Conservation (phyloP, 2,329 filamentous ascomycete genomes). For the Atkinsonella texensis region DNA sequence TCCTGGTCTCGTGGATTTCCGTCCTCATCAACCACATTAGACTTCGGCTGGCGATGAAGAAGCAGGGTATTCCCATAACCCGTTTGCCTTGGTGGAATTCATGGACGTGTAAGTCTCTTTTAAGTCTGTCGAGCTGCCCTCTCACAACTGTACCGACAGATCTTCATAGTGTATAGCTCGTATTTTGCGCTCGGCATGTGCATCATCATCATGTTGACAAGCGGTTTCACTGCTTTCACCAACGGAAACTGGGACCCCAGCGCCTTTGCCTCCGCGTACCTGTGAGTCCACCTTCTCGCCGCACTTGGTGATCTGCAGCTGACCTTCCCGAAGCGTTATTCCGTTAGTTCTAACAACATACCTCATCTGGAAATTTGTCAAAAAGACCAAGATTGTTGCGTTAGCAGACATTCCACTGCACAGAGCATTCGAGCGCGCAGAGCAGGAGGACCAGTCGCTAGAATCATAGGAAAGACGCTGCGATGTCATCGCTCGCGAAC, state of each 20-base stretch:
- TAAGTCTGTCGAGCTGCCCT: neutral
- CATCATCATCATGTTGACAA: constrained; percentile 55
- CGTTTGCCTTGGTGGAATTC: constrained; percentile 50
- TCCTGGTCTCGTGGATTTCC: constrained; percentile 50
- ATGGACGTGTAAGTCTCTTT: constrained; percentile 40
- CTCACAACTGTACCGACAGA: constrained; percentile 5
- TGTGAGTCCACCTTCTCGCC: constrained; percentile 30
- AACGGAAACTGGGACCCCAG: constrained; percentile 44
- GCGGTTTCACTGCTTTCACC: constrained; percentile 54
- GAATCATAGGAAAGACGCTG: constrained; percentile 5
- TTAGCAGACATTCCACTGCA: constrained; percentile 39
- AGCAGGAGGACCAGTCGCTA: constrained; percentile 12
- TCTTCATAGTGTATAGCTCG: constrained; percentile 42
- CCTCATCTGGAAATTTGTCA: constrained; percentile 52
- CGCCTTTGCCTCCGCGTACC: constrained; percentile 48
- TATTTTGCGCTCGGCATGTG: constrained; percentile 47
- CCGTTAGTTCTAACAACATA: constrained; percentile 45
- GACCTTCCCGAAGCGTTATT: constrained; percentile 35
- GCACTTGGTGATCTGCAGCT: neutral
- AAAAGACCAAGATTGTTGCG: constrained; percentile 44
- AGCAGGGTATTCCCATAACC: constrained; percentile 37
- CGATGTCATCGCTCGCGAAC: neutral
- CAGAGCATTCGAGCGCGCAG: constrained; percentile 37
- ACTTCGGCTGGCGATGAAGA: constrained; percentile 39
- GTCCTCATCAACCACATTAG: constrained; percentile 50